Evolutionary conservation across 345 rosid genomes (phyloP), one percentile per base, ranked within the genome.

Genomic region (Salix udensis): DNA sequence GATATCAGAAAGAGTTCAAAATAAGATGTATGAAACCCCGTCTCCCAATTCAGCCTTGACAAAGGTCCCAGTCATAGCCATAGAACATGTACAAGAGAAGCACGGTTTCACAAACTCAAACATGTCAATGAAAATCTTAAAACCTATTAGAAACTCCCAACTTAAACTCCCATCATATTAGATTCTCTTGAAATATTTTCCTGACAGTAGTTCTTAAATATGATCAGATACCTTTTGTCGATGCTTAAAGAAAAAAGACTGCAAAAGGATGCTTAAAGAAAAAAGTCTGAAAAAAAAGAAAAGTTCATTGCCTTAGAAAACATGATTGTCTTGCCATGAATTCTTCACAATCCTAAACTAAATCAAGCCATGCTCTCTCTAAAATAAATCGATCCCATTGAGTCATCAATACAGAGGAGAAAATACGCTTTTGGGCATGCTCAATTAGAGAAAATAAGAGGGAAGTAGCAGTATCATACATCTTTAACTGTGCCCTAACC

Each of bases 341-440:
- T 64, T 61, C 26, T 37, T 39, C 7, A 42, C 65, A 65, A 14
- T 34, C 19, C 13, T 52, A 31, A 42, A 46, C 36, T 31, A 71
- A 70, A 68, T 68, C 70, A 77, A 46, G 46, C 28, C 53, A 74
- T 71, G 67, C 73, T 74, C 65, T 72, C 62, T 9, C 66, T 16
- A 18, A 6, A 31, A 52, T 1, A 71, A 55, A n/a, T n/a, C n/a
- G 26, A 55, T n/a, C 61, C 10, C 64, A 23, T 10, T 11, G 23
- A 9, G 24, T 71, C 74, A 48, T 10, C 12, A 71, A 23, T 13
- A 24, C 21, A 61, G 39, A 42, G 48, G 37, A 52, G 68, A 61
- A 73, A 73, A 50, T 26, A 39, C 16, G 12, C 23, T 37, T 37
- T 55, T 42, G 31, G 16, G 23, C 28, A n/a, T 23, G 36, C 44